A percentile compares a stretch with the other conserved stretches of the same genome.
phyloP scores from a whole-genome alignment of 179 eudicot species.

The Beta corolliflora region DNA sequence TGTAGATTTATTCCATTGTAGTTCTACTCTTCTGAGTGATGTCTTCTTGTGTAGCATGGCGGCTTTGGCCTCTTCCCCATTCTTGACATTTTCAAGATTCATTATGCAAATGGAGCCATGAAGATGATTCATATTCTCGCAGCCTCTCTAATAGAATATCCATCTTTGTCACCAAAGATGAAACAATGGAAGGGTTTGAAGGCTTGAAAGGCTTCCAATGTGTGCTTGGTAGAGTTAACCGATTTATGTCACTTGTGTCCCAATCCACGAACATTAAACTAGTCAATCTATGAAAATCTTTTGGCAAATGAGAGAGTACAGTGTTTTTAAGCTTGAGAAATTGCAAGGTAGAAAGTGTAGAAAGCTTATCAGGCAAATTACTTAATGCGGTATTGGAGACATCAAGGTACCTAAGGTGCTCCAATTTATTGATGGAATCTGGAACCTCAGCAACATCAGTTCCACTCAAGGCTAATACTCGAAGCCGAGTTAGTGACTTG shows the following conservation, averaged over 20 bases:
- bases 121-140: slow-evolving; percentile 14
- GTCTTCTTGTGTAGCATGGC: slow-evolving; percentile 12
- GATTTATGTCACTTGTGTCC: background rate
- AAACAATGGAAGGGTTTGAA: slow-evolving; percentile 14
- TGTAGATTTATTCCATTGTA: slow-evolving; percentile 7
- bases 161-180: background rate
- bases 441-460: slow-evolving; percentile 8
- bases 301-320: background rate
- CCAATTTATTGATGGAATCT: background rate
- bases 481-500: background rate
- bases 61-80: background rate
- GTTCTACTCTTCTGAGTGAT: background rate
- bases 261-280: slow-evolving; percentile 1
- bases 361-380: slow-evolving; percentile 10
- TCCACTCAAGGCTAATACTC: slow-evolving; percentile 8
- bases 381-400: slow-evolving; percentile 3
- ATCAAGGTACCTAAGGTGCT: slow-evolving; percentile 5
- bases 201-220: slow-evolving; percentile 11
- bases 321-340: slow-evolving; percentile 7
- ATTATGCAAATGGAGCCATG: slow-evolving; percentile 17
- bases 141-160: slow-evolving; percentile 1
- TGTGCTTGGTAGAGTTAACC: background rate
- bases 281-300: background rate
- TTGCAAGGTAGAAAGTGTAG: background rate
- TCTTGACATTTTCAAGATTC: slow-evolving; percentile 2